Base-by-base conservation (phyloP, 2,329 filamentous ascomycete species). In the Cladosporium halotolerans region DNA sequence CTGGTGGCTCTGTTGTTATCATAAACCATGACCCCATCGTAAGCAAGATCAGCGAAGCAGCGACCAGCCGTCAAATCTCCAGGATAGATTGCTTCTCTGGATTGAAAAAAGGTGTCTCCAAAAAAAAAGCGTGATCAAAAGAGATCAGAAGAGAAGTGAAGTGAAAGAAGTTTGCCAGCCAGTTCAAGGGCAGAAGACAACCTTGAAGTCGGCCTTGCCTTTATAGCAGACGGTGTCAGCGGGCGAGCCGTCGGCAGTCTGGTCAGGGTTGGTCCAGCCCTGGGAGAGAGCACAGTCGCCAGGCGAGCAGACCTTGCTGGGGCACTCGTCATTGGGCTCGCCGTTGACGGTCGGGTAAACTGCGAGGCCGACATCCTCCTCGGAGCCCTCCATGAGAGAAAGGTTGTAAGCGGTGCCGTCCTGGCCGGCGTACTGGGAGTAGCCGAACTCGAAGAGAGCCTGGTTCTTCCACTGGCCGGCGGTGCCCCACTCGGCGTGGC, bases 161-260 rank as follows among this genome's bases (percentile, higher is more conserved):
- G 23, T 28, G 23, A 4, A 28, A 28, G 23, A 28, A 28, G 23
- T 5, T 28, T 28, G 23, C 2, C 23, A 4, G 23, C 23, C 10
- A 34, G 23, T 13, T 39, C 33, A 50, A 31, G 63, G 63, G 43
- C 64, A 66, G 45, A 57, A 65, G 4, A 62, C 58, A 6, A 66
- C 60, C 53, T 60, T 60, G 52, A 65, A 65, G 28, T 61, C 58
- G 10, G 58, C 62, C 55, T 59, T 60, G 16, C 63, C 64, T 8
- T 65, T 23, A 51, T 65, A 65, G 54, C 64, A 66, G 23, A 63
- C 62, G 5, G 63, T 65, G 55, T 66, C 64, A 32, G 64, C 64
- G 7, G 64, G 62, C 45, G 56, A 60, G 4, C 60, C 62, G 32
- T 54, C 44, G 9, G 57, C 36, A 6, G 54, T 40, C 57, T 66